Conservation (phyloP, 176 grass and related monocot species). For the Aegilops tauschii region DNA sequence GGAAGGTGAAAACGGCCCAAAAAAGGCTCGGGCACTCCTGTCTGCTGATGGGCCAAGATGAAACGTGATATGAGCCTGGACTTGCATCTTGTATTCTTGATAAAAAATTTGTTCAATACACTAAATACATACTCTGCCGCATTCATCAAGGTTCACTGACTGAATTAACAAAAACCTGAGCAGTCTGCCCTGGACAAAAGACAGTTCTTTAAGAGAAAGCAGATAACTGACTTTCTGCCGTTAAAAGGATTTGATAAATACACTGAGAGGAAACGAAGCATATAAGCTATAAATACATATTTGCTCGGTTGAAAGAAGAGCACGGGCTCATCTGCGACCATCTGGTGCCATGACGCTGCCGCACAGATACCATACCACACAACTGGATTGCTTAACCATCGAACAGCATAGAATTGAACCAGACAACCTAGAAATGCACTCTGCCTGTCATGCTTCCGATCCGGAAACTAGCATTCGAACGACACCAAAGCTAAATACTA, state of each 20-base stretch:
- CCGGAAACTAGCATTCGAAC: not conserved
- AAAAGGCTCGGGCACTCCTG: not conserved
- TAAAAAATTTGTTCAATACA: not conserved
- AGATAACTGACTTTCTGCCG: not conserved
- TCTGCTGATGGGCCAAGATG: not conserved
- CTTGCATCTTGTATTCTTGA: not conserved
- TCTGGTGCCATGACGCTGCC: not conserved
- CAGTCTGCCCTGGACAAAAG: not conserved
- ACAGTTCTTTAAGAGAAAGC: not conserved
- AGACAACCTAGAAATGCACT: not conserved
- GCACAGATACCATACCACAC: not conserved
- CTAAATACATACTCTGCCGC: not conserved
- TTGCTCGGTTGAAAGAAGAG: not conserved
- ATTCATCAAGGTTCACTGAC: not conserved
- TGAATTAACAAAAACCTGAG: slow-evolving; percentile 5
- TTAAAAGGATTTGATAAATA: not conserved
- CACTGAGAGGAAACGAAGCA: not conserved
- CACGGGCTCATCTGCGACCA: not conserved
- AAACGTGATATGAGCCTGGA: not conserved
- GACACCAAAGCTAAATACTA: not conserved
- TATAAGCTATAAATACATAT: not conserved
- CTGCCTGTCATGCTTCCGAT: not conserved
- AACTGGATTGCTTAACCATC: not conserved
- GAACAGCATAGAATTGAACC: not conserved
- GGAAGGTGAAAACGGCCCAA: not conserved